Base-by-base conservation (phyloP, 345 rosid species). In the Eucalyptus albens region DNA sequence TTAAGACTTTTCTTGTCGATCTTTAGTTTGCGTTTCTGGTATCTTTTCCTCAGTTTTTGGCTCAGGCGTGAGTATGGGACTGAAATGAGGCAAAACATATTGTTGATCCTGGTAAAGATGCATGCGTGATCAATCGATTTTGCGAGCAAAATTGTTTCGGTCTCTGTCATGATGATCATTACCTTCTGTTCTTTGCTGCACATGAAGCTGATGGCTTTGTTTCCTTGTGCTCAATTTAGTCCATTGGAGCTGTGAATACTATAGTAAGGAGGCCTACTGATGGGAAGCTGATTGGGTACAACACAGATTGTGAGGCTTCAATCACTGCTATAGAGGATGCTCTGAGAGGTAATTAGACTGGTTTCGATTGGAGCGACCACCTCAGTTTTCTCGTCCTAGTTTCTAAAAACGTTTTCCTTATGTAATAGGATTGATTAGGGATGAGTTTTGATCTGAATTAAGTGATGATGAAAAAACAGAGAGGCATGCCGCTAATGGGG, bases 241-340 rank as follows among this genome's bases (percentile, higher is more conserved):
- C 93, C 55, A 92, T 94, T 82, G 94, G 94, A 33, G 95, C 95
- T 45, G 93, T 91, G n/a, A 94, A 93, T 87, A 94, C 94, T 17
- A 94, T 94, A 29, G 69, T 92, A 53, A 91, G 95, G 90, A 92
- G 94, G 90, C 90, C 92, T 86, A 88, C 77, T 49, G 94, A 94
- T 87, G 94, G 94, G 89, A 94, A 93, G 91, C 89, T 94, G 92
- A 91, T 93, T 15, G 95, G 94, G 77, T 93, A 91, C 87, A 93
- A 94, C 56, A 94, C 95, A 55, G 94, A 94, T 87, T 93, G 94
- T 44, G 94, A 93, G 86, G 95, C 94, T 86, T 90, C 95, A 5
- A 92, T 94, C 88, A 91, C 93, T 62, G 94, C 94, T 5, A 92
- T 92, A 11, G 96, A 93, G 90, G 96, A 95, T 90, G 96, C 96